A percentile compares a stretch with the other conserved stretches of the same genome.
Evolutionary conservation across 441 rosid genomes (phyloP).

Genomic region (Geranium incanum): DNA sequence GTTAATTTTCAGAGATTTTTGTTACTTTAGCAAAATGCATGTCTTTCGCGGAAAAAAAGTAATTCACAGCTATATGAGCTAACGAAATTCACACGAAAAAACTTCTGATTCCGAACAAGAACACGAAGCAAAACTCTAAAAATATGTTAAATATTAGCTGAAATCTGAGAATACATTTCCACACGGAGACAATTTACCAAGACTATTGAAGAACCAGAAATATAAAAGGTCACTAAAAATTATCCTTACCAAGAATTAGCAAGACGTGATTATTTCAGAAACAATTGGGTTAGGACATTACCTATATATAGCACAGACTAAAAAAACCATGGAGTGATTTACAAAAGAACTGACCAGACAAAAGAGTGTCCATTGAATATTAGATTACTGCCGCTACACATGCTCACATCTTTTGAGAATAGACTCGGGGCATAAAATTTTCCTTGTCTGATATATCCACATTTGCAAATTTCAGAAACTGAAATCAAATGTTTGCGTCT

Average conservation of each 20-base stretch:
- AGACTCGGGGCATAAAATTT: too few relatives aligned
- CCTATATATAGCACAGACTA: neutral
- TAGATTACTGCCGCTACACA: neutral
- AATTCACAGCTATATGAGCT: too few relatives aligned
- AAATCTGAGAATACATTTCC: too few relatives aligned
- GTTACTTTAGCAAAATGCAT: too few relatives aligned
- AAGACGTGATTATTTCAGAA: neutral
- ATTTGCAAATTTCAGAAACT: slow-evolving; percentile 15
- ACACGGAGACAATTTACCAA: neutral
- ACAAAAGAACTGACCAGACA: neutral
- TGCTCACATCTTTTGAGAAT: neutral
- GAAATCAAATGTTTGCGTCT: slow-evolving; percentile 13
- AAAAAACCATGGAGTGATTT: neutral
- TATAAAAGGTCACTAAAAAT: neutral
- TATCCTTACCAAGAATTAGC: neutral
- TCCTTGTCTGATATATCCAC: neutral
- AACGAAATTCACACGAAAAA: too few relatives aligned
- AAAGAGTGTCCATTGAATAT: neutral
- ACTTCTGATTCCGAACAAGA: too few relatives aligned
- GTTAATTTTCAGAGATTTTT: too few relatives aligned
- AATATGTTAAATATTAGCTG: too few relatives aligned
- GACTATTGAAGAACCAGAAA: neutral
- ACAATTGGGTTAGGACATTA: neutral
- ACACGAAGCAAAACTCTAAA: too few relatives aligned
- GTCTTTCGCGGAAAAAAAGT: too few relatives aligned